Conservation (phyloP, 1,139 yeast genomes). For the Taphrina wiesneri region DNA sequence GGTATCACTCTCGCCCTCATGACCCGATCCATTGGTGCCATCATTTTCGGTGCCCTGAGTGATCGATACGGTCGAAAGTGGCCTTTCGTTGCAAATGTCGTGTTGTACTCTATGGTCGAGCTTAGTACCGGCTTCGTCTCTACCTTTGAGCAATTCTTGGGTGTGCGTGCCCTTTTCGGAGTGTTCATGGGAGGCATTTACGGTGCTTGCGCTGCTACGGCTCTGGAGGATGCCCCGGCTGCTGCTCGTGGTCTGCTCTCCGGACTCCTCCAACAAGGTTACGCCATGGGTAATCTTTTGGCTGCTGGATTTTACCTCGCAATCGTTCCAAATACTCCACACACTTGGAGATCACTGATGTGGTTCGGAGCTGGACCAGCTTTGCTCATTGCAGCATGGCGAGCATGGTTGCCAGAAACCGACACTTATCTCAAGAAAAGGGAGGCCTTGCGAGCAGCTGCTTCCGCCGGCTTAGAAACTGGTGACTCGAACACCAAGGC, state of each 20-base stretch:
- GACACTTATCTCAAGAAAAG: slow-evolving; percentile 48
- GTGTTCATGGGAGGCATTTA: slow-evolving; percentile 71
- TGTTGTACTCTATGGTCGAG: slow-evolving; percentile 59
- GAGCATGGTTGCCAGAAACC: slow-evolving; percentile 61
- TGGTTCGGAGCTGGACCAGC: slow-evolving; percentile 80
- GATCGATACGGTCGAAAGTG: slow-evolving; percentile 73
- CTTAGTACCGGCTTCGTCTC: slow-evolving; percentile 71
- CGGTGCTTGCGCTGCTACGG: slow-evolving; percentile 67
- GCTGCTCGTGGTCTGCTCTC: slow-evolving; percentile 64
- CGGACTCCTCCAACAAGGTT: slow-evolving; percentile 71
- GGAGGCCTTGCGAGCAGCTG: slow-evolving; percentile 54
- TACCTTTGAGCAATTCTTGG: slow-evolving; percentile 61
- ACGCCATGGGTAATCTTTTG: slow-evolving; percentile 60
- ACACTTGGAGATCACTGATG: slow-evolving; percentile 73
- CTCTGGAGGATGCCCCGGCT: slow-evolving; percentile 69
- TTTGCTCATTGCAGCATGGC: slow-evolving; percentile 57
- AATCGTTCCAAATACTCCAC: slow-evolving; percentile 58
- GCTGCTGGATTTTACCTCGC: slow-evolving; percentile 66
- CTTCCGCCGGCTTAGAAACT: slow-evolving; percentile 46
- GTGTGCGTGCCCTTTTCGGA: slow-evolving; percentile 69
- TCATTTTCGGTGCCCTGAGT: slow-evolving; percentile 63
- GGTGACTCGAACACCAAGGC: slow-evolving; percentile 53
- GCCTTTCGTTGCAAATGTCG: slow-evolving; percentile 61
- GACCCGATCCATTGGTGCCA: slow-evolving; percentile 65
- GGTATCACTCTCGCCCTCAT: slow-evolving; percentile 65